Conservation (phyloP, 352 stramenopile genomes). For the Globisporangium parvum region DNA sequence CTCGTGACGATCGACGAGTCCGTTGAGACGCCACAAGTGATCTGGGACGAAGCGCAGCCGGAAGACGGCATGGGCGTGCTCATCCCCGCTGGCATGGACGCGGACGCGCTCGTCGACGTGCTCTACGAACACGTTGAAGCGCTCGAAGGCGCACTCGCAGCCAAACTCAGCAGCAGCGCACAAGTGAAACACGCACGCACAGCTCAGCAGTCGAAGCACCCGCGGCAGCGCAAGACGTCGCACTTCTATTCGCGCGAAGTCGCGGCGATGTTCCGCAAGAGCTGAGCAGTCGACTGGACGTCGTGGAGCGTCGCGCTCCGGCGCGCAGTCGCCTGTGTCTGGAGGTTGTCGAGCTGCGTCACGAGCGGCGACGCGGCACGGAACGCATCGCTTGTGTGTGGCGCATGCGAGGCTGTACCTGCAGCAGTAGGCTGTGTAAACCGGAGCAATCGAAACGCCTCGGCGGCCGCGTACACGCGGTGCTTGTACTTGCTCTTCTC, state of each 20-base stretch:
- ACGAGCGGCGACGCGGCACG: slow-evolving; percentile 10
- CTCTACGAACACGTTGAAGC: slow-evolving; percentile 59
- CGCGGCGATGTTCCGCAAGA: slow-evolving; percentile 37
- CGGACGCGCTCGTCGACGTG: slow-evolving; percentile 43
- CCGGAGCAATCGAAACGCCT: slow-evolving; percentile 39
- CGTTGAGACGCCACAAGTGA: slow-evolving; percentile 29
- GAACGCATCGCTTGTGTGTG: slow-evolving; percentile 5
- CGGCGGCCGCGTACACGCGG: slow-evolving; percentile 36
- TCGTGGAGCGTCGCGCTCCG: slow-evolving; percentile 3
- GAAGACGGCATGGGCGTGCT: slow-evolving; percentile 67
- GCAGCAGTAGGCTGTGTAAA: slow-evolving; percentile 31
- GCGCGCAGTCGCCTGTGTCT: slow-evolving; percentile 9
- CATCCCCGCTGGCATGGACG: slow-evolving; percentile 57
- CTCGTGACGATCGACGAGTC: slow-evolving; percentile 42
- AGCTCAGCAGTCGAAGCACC: not conserved
- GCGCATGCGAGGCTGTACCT: slow-evolving; percentile 3
- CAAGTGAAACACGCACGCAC: slow-evolving; percentile 10
- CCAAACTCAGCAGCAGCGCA: slow-evolving; percentile 16
- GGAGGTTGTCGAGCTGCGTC: slow-evolving; percentile 18
- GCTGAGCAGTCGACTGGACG: slow-evolving; percentile 20
- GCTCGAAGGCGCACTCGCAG: slow-evolving; percentile 42
- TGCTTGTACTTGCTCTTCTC: slow-evolving; percentile 21
- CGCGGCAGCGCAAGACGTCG: slow-evolving; percentile 15
- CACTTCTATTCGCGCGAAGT: slow-evolving; percentile 62
- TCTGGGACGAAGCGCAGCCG: slow-evolving; percentile 44